Evolutionary conservation across 2,329 filamentous ascomycete genomes (phyloP).

Genomic region (Aspergillus floridensis): DNA sequence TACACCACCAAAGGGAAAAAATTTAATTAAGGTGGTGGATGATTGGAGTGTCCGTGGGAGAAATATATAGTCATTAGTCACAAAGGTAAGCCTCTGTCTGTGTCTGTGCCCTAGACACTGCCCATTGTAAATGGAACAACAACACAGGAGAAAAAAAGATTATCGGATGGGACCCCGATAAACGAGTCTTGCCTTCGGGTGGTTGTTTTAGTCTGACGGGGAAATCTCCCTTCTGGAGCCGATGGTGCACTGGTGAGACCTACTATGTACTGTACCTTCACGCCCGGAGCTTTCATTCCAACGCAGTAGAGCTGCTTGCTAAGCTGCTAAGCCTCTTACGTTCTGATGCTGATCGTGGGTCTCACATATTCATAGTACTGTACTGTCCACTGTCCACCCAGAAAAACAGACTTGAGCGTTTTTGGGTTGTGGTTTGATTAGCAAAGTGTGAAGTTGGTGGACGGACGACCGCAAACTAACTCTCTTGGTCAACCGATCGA

Average conservation of each 20-base stretch:
- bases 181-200: background rate
- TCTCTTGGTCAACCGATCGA: background rate
- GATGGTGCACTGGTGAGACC: background rate
- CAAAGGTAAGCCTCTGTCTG: no score
- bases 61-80: background rate
- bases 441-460: background rate
- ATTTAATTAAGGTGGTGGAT: background rate
- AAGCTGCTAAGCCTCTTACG: background rate
- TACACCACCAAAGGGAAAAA: background rate
- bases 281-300: background rate
- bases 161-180: background rate
- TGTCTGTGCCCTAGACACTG: no score
- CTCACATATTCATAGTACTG: no score
- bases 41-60: background rate
- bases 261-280: background rate
- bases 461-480: background rate
- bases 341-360: background rate
- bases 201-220: background rate
- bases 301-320: background rate
- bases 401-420: background rate
- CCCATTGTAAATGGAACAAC: background rate
- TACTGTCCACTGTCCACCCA: no score
- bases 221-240: conserved; percentile 3
- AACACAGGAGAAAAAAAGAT: no score
- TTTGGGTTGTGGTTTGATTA: background rate